Conservation (phyloP, 139 green algal species). For the Picochlorum costavermella region DNA sequence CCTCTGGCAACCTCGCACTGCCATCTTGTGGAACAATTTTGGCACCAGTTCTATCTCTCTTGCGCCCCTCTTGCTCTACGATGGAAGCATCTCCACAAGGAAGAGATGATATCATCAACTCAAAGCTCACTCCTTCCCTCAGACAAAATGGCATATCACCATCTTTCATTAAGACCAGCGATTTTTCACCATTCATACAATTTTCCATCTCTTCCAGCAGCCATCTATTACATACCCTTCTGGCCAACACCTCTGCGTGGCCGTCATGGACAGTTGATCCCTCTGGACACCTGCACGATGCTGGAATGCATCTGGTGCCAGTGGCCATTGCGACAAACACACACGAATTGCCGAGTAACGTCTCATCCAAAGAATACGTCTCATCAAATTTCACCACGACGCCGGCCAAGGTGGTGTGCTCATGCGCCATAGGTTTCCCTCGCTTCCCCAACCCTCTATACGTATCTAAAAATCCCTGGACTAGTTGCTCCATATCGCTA, state of each 20-base stretch:
- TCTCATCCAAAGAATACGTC: neutral
- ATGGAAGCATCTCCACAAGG: constrained; percentile 82
- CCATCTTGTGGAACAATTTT: constrained; percentile 29
- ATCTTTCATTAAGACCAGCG: neutral
- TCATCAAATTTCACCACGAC: constrained; percentile 19
- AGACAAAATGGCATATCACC: constrained; percentile 29
- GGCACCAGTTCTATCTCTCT: constrained; percentile 32
- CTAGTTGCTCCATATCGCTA: neutral
- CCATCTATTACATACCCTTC: constrained; percentile 59
- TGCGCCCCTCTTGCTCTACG: neutral
- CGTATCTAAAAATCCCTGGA: constrained; percentile 4
- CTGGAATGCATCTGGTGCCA: constrained; percentile 73
- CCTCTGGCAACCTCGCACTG: constrained; percentile 19
- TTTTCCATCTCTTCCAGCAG: constrained; percentile 43
- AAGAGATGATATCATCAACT: constrained; percentile 71
- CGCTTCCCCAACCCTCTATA: constrained; percentile 50
- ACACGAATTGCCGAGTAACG: neutral
- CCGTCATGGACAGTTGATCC: constrained; percentile 57
- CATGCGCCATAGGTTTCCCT: constrained; percentile 66
- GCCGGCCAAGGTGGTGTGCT: constrained; percentile 68
- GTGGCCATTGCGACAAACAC: constrained; percentile 59
- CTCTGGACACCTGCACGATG: neutral
- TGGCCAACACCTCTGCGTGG: constrained; percentile 67
- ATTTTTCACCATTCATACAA: neutral
- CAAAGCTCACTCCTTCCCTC: constrained; percentile 41